phyloP scores from a whole-genome alignment of 495 filamentous ascomycete genomes.

The Rostrohypoxylon terebratum region DNA sequence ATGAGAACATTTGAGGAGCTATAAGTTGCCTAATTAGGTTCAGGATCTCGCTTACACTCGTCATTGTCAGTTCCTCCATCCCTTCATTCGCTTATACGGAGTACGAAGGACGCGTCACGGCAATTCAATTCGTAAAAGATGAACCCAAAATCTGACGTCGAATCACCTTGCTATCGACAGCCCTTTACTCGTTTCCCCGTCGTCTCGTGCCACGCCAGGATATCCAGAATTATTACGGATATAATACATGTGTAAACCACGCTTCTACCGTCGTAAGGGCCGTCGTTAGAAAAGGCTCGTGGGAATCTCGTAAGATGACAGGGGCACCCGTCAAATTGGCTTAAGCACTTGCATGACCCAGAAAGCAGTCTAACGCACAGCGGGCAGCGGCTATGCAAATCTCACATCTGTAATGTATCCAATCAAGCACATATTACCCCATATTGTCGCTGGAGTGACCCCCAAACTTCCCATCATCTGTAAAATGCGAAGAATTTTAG shows the following conservation, averaged over 20 bases:
- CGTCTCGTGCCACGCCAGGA: conserved; percentile 9
- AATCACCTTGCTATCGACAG: conserved; percentile 4
- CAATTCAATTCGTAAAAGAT: conserved; percentile 22
- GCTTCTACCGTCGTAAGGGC: conserved; percentile 15
- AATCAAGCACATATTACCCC: conserved; percentile 49
- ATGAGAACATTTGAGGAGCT: conserved; percentile 1
- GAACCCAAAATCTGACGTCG: conserved; percentile 23
- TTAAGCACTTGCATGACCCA: conserved; percentile 54
- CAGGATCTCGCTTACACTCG: conserved; percentile 39
- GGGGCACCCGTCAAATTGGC: conserved; percentile 47
- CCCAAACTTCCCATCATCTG: conserved; percentile 26
- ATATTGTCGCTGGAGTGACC: conserved; percentile 40
- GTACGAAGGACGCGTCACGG: conserved; percentile 28
- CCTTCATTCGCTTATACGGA: conserved; percentile 29
- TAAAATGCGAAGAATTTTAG: conserved; percentile 40
- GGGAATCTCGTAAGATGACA: conserved; percentile 46
- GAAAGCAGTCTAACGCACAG: conserved; percentile 54
- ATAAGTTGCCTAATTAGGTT: conserved; percentile 40
- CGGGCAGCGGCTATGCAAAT: conserved; percentile 57
- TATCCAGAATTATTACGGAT: no score
- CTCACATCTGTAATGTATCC: conserved; percentile 49
- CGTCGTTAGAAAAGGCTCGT: conserved; percentile 46
- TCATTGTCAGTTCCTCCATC: conserved; percentile 26
- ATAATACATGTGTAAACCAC: not conserved
- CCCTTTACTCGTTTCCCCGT: conserved; percentile 15